Base-by-base conservation (phyloP, 192 early-diverging fungal species). In the Umbelopsis isabellina region DNA sequence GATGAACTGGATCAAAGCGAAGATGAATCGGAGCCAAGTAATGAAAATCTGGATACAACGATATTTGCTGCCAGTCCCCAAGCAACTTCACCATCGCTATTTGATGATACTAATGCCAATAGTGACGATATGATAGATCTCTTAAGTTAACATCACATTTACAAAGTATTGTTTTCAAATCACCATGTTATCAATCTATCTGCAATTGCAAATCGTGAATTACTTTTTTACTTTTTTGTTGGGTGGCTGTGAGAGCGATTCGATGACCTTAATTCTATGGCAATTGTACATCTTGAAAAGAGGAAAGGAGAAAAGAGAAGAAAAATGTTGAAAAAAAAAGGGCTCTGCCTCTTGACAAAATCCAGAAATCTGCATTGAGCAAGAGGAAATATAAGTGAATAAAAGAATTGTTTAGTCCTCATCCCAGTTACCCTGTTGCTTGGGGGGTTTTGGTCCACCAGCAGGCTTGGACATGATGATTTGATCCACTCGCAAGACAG, bases 391-490 rank as follows among this genome's bases (percentile, higher is more conserved):
- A 11, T 25, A 21, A 10, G 20, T 52, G 51, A 22, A 16, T 50
- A 50, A 48, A 21, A 49, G 20, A 20, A 49, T 69, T 12, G 46
- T 66, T 82, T 88, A 86, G 75, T 91, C 91, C 78, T 95, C 91
- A 78, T 97, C 95, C 95, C 93, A 94, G 87, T 95, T 85, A 70
- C 86, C 83, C 74, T 91, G 86, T 83, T 94, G 83, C 91, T 95
- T 92, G 73, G 91, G 92, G 81, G 86, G 91, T 81, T 93, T 93
- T 41, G 92, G 97, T 9, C 97, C 97, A 66, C 97, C 97, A 20
- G 97, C 95, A 47, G 91, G 93, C 84, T 97, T 97, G 66, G 92
- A 93, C 97, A 98, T 98, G 82, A 98, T 97, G 77, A 98, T 95
- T 91, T 98, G 96, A 85, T 99, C 97, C 50, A 99, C 94, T 80